Evolutionary conservation across 2,329 filamentous ascomycete species (phyloP), one percentile per base, ranked within the genome.

Genomic region (Torrubiellomyces zombiae): DNA sequence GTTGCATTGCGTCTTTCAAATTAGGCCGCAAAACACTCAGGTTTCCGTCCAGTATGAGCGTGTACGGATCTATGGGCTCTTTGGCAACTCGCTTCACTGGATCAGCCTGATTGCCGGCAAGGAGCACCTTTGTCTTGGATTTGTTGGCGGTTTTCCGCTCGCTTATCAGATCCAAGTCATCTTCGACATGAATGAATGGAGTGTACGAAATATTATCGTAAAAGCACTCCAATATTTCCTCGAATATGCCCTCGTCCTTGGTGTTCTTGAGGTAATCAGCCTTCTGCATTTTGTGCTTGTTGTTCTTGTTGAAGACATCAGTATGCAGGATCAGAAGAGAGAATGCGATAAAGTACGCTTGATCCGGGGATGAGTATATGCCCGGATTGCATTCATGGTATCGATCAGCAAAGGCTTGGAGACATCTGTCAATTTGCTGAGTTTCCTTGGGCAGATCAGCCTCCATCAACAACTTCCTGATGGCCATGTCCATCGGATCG

Each of bases 301-400:
- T 95, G 58, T 95, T 98, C 53, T 92, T 93, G 60, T 98, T 98
- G 68, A 95, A 95, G n/a, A 92, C 81, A 45, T 98, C 89, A 0
- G 89, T 95, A 41, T 98, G 89, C 17, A 98, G 60, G 38, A 98
- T 94, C 31, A 98, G 67, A 28, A 98, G 72, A 2, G 86, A 95
- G 45, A 98, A 98, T 10, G 86, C 83, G 35, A 95, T 86, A 42
- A 95, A 93, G 48, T 95, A 94, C n/a, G 89, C 85, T 52, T 94
- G 82, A 42, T 95, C 89, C 39, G 83, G 72, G 17, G 75, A 75
- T 14, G 77, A 67, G 51, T 92, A 98, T 31, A 98, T 91, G 19
- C 89, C 86, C 3, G 89, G 89, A 40, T 98, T 98, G 53, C 89
- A 98, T 50, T 98, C 89, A 44, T 95, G 81, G 47, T 98, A 98